Evolutionary conservation across 345 rosid genomes (phyloP), one percentile per base, ranked within the genome.

Genomic region (Lagerstroemia speciosa): DNA sequence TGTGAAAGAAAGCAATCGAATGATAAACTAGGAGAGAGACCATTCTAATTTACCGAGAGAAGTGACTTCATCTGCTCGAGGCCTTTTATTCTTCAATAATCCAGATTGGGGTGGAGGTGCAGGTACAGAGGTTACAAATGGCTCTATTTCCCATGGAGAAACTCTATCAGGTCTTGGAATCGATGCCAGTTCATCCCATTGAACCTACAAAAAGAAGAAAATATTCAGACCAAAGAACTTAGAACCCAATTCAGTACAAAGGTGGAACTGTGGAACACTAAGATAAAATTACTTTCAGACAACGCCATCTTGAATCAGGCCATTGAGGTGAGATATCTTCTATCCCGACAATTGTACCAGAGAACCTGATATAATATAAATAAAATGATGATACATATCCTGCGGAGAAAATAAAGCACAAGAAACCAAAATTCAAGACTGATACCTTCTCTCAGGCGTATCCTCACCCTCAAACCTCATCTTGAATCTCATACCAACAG

Each of bases 141-240:
- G 89, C 70, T 93, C 96, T 41, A 91, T 81, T 71, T 93, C 98
- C 98, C 98, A 93, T 43, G 97, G 87, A n/a, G 98, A 93, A 84
- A 91, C 96, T 81, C 87, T 83, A 22, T 86, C 85, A 15, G 94
- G 98, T 77, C 97, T 86, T 72, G 76, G 76, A 69, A 89, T 79
- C 14, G 86, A 79, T 69, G 98, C 87, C 63, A 89, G 85, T 76
- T 91, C 99, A 83, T 94, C 99, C 99, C 98, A 94, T 60, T 89
- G 96, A 72, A 91, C 86, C 99, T 94, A 33, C 10, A 30, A 16
- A 72, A 57, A 68, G 46, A 68, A 29, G 71, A 34, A 61, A 43
- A 40, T 58, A 40, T 27, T 61, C 27, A 8, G 62, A 53, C 62
- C 62, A 26, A 46, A 27, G 36, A 27, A 20, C 17, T n/a, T 32